Conservation (phyloP, 2,329 filamentous ascomycete genomes). For the Penicillium oxalicum region DNA sequence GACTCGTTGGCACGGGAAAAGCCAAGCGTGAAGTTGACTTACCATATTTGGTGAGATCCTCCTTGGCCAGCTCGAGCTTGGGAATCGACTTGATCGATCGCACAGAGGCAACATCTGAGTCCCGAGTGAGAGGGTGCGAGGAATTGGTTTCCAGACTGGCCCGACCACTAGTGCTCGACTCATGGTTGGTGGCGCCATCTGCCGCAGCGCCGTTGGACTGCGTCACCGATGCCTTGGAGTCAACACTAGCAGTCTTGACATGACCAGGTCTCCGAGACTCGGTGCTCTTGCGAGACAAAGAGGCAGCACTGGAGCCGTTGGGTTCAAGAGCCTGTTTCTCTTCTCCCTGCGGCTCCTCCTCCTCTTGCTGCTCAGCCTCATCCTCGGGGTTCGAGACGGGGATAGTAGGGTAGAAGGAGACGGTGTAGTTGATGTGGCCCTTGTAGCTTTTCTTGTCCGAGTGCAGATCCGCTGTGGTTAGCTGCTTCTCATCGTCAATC, state of each 20-base stretch:
- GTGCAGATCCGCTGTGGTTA: slow-evolving; percentile 62
- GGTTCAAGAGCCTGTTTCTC: no score
- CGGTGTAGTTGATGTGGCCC: slow-evolving; percentile 74
- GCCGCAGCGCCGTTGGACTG: slow-evolving; percentile 14
- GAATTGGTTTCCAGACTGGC: slow-evolving; percentile 29
- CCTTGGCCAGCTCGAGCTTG: slow-evolving; percentile 69
- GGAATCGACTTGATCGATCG: slow-evolving; percentile 52
- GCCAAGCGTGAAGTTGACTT: slow-evolving; percentile 21
- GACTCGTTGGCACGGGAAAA: no score
- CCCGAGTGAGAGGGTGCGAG: slow-evolving; percentile 36
- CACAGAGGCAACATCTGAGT: slow-evolving; percentile 42
- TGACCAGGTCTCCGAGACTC: slow-evolving; percentile 25
- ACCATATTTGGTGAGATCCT: slow-evolving; percentile 76
- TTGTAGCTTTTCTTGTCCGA: slow-evolving; percentile 68
- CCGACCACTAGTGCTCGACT: slow-evolving; percentile 25
- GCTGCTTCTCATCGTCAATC: slow-evolving; percentile 68
- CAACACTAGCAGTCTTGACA: slow-evolving; percentile 25
- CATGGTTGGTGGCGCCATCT: slow-evolving; percentile 39
- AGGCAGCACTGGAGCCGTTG: slow-evolving; percentile 5
- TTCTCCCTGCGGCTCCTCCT: slow-evolving; percentile 36
- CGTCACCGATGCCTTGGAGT: slow-evolving; percentile 19
- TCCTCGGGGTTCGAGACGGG: slow-evolving; percentile 84
- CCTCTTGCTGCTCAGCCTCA: slow-evolving; percentile 45
- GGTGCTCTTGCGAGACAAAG: slow-evolving; percentile 24
- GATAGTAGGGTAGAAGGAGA: slow-evolving; percentile 83